Evolutionary conservation across 108 stramenopile genomes (phyloP).

Genomic region (Nitzschia inconspicua): DNA sequence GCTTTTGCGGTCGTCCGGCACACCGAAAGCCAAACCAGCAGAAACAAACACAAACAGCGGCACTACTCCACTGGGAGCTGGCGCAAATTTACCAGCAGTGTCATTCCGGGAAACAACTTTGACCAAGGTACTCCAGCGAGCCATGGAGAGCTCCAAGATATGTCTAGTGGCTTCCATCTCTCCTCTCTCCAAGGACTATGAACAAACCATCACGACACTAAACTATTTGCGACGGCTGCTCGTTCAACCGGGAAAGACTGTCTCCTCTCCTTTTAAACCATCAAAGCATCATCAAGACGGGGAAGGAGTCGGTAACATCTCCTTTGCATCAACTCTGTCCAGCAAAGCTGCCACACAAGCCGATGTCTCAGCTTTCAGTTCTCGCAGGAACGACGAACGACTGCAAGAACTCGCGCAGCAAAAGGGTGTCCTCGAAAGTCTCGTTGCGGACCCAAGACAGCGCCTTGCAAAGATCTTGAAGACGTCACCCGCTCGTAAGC

Average conservation of each 20-base stretch:
- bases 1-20: not conserved
- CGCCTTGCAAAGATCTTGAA: constrained; percentile 66
- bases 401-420: constrained; percentile 11
- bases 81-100: too few species aligned
- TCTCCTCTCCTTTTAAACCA: constrained; percentile 42
- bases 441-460: constrained; percentile 79
- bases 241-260: constrained; percentile 43
- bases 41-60: too few species aligned
- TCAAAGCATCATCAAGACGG: not conserved
- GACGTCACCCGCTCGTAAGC: too few species aligned
- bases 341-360: not conserved
- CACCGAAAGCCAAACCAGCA: too few species aligned
- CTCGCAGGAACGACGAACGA: not conserved
- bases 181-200: constrained; percentile 47
- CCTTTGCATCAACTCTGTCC: not conserved
- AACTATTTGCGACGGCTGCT: constrained; percentile 61
- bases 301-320: not conserved
- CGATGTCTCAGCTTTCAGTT: not conserved
- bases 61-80: not conserved
- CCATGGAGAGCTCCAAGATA: constrained; percentile 50
- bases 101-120: constrained; percentile 71
- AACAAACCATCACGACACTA: constrained; percentile 58
- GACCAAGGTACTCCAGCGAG: constrained; percentile 73
- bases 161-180: constrained; percentile 59
- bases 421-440: constrained; percentile 38